Base-by-base conservation (phyloP, 2,329 filamentous ascomycete genomes). In the Gyromitra esculenta region DNA sequence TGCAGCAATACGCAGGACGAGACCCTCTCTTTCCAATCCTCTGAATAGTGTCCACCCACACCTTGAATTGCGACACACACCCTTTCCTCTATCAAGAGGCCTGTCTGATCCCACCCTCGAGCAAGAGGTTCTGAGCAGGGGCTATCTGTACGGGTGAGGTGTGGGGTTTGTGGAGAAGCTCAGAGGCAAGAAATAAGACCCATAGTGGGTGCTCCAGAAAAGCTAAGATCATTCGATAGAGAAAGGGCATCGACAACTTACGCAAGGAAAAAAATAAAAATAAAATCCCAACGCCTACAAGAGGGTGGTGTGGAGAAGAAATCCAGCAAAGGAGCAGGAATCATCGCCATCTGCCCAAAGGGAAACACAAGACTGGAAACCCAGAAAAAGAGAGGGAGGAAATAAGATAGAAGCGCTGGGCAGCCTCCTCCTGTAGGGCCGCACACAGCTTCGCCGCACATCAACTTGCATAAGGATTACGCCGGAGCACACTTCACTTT, bases 361-460 rank as follows among this genome's bases (percentile, higher is more conserved):
- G 25, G 63, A 73, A 73, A 54, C 62, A 39, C 64, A 52, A 59
- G 37, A 60, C 60, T 64, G 25, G 48, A 63, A 74, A 48, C 25
- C 5, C 13, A 21, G 31, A 60, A 18, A 13, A 39, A 64, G 6
- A 54, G 41, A 25, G n/a, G 13, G 45, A 25, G 25, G 39, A 63
- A 70, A 71, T 65, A 75, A 71, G 71, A 75, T 69, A 70, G 59
- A 70, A 75, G 64, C 71, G 70, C 63, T 69, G 57, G 57, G 45
- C 35, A 62, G 57, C 72, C 63, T 70, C 63, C 57, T 41, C 35
- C 67, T n/a, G 5, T 37, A 59, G 65, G 59, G 65, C 63, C 18
- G 59, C 64, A 25, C 18, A 65, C 64, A 25, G 50, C 72, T 71
- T 75, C 72, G 72, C 72, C 72, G 59, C 66, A 71, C 66, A 75